These are phyloP conservation scores for Amaranthus cruentus DNA, from an alignment of 148 eudicot species.

Conservation along the genomic window DNA sequence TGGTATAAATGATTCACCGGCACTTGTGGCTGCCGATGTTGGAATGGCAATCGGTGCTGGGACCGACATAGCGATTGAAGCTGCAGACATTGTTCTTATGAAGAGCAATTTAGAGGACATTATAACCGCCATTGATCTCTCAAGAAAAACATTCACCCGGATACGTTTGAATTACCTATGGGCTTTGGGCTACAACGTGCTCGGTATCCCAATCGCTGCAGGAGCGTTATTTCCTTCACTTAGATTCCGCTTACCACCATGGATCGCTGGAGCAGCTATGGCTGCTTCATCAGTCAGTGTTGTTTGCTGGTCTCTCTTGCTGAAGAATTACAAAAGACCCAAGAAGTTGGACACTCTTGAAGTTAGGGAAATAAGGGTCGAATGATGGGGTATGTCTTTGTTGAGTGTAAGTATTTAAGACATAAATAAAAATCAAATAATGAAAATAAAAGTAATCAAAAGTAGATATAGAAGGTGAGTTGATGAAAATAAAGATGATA, in stretches of 20 bases:
- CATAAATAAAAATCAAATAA: too few relatives aligned
- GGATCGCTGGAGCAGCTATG: conserved; percentile 99
- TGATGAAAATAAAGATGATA: too few relatives aligned
- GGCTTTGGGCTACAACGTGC: conserved; percentile 87
- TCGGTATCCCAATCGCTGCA: conserved; percentile 87
- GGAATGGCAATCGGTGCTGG: conserved; percentile 99
- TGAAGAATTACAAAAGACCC: too few relatives aligned
- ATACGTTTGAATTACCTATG: conserved; percentile 84
- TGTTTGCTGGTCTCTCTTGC: too few relatives aligned
- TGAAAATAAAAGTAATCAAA: too few relatives aligned
- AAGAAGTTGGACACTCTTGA: background rate
- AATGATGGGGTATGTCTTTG: conserved; percentile 11
- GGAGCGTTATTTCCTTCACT: conserved; percentile 70
- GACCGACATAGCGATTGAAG: conserved; percentile 96
- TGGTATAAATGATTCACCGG: conserved; percentile 98
- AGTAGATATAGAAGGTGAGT: too few relatives aligned
- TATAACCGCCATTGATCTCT: conserved; percentile 87
- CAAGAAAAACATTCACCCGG: conserved; percentile 73
- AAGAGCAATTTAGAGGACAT: conserved; percentile 85
- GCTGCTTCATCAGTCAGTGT: conserved; percentile 72
- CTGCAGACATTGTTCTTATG: conserved; percentile 94
- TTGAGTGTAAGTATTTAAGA: too few relatives aligned
- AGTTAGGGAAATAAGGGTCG: conserved; percentile 43
- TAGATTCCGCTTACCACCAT: conserved; percentile 81
- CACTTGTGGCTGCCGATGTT: conserved; percentile 92